These are phyloP conservation scores for Aegilops longissima DNA, from an alignment of 176 grass and related monocot genomes.

Conservation along the genomic window DNA sequence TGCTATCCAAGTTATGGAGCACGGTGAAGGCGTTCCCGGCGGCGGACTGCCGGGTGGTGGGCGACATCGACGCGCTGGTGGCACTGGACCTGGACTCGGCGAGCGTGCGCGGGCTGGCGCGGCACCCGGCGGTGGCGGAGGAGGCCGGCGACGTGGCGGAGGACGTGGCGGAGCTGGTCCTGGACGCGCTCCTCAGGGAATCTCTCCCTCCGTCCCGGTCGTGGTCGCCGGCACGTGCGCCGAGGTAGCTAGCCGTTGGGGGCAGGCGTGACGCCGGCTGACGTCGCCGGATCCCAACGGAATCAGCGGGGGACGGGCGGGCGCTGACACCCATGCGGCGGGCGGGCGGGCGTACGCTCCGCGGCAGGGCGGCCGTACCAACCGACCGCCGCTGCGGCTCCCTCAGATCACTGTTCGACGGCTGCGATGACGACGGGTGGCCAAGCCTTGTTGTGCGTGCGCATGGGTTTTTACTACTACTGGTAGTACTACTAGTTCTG, in stretches of 20 bases:
- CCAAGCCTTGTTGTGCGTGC: not conserved
- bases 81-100: constrained; percentile 32
- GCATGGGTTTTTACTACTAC: not conserved
- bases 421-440: not conserved
- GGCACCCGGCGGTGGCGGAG: constrained; percentile 42
- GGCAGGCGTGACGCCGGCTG: not conserved
- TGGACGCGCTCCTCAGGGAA: constrained; percentile 58
- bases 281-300: constrained; percentile 42
- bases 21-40: constrained; percentile 45
- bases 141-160: constrained; percentile 50
- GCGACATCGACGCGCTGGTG: constrained; percentile 76
- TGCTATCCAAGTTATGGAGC: constrained; percentile 44
- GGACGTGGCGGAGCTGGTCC: constrained; percentile 55
- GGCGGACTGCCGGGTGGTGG: constrained; percentile 60
- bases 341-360: no score
- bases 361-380: not conserved
- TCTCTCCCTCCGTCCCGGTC: not conserved
- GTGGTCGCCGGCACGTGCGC: not conserved
- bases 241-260: not conserved
- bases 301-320: constrained; percentile 26
- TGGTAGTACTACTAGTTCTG: not conserved
- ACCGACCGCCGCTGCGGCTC: constrained; percentile 3
- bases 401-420: constrained; percentile 2
- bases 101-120: constrained; percentile 24
- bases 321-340: constrained; percentile 3